Percentiles rank a stretch among this genome's conserved stretches.
Conservation (phyloP, 2,329 filamentous ascomycete genomes). For the Colletotrichum sp. region DNA sequence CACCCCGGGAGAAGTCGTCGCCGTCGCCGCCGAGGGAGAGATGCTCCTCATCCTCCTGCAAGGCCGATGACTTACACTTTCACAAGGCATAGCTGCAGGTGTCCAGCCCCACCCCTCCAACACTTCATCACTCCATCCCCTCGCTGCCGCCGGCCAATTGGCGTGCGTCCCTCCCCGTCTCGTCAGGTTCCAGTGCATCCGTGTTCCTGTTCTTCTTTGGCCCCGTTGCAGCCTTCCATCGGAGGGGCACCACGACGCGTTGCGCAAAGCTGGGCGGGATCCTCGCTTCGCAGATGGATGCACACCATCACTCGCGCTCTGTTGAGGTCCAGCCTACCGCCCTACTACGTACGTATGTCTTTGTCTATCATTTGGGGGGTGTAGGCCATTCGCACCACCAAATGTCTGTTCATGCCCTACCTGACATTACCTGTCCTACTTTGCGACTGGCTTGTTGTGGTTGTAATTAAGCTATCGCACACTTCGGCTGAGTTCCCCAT, state of each 20-base stretch:
- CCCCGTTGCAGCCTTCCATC: neutral
- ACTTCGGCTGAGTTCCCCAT: neutral
- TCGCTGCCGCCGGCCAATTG: slow-evolving; percentile 3
- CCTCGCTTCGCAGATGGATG: neutral
- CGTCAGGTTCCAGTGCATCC: slow-evolving; percentile 8
- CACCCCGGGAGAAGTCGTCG: neutral
- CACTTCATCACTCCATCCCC: neutral
- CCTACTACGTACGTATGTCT: neutral
- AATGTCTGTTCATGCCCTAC: neutral
- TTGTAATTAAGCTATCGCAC: neutral
- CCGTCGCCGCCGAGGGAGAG: neutral
- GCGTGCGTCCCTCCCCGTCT: neutral
- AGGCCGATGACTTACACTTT: slow-evolving; percentile 3
- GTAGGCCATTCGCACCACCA: neutral
- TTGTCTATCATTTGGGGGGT: neutral
- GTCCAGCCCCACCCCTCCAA: neutral
- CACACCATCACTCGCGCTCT: neutral
- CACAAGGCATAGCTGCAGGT: slow-evolving; percentile 10
- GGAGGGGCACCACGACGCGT: neutral
- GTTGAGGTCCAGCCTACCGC: neutral
- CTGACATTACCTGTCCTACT: neutral
- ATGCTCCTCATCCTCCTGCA: neutral
- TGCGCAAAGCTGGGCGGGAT: neutral
- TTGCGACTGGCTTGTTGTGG: neutral
- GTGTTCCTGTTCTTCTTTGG: neutral